Percentiles rank a stretch among this genome's conserved stretches.
Conservation (phyloP, 768 basidiomycete genomes). For the Suillus bovinus region DNA sequence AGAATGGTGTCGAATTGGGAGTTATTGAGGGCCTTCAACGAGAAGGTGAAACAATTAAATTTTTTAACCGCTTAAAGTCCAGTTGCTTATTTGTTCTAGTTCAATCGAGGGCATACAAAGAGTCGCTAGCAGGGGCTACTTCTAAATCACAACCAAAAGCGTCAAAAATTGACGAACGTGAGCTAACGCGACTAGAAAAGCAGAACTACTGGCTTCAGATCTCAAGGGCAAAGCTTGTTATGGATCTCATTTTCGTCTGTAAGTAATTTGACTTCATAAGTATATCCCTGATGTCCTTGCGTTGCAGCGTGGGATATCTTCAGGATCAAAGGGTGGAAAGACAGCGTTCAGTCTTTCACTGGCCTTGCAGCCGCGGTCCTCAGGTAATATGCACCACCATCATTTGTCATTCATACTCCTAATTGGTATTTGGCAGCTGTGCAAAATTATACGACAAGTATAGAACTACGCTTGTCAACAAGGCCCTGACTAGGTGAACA, state of each 20-base stretch:
- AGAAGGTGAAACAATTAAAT: slow-evolving; percentile 46
- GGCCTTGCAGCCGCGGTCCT: slow-evolving; percentile 72
- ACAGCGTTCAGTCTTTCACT: slow-evolving; percentile 60
- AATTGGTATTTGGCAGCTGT: slow-evolving; percentile 44
- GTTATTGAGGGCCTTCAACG: slow-evolving; percentile 64
- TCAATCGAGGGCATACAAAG: slow-evolving; percentile 68
- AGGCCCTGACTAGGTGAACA: slow-evolving; percentile 20
- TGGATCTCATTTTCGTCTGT: slow-evolving; percentile 92
- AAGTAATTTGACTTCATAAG: slow-evolving; percentile 32
- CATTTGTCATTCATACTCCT: slow-evolving; percentile 6
- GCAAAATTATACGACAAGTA: slow-evolving; percentile 77
- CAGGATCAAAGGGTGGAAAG: slow-evolving; percentile 58
- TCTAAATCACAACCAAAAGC: slow-evolving; percentile 64
- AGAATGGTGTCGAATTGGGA: slow-evolving; percentile 78
- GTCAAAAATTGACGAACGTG: slow-evolving; percentile 65
- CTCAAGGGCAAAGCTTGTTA: slow-evolving; percentile 66
- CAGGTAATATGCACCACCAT: slow-evolving; percentile 49
- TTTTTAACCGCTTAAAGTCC: background rate
- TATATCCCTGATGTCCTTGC: background rate
- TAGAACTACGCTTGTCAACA: slow-evolving; percentile 61
- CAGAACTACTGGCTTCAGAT: slow-evolving; percentile 79
- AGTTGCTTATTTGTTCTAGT: slow-evolving; percentile 41
- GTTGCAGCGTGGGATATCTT: slow-evolving; percentile 80
- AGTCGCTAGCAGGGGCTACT: slow-evolving; percentile 71
- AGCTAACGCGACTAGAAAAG: slow-evolving; percentile 63